Evolutionary conservation across 495 filamentous ascomycete species (phyloP), one percentile per base, ranked within the genome.

Genomic region (Aspergillus nanangensis): DNA sequence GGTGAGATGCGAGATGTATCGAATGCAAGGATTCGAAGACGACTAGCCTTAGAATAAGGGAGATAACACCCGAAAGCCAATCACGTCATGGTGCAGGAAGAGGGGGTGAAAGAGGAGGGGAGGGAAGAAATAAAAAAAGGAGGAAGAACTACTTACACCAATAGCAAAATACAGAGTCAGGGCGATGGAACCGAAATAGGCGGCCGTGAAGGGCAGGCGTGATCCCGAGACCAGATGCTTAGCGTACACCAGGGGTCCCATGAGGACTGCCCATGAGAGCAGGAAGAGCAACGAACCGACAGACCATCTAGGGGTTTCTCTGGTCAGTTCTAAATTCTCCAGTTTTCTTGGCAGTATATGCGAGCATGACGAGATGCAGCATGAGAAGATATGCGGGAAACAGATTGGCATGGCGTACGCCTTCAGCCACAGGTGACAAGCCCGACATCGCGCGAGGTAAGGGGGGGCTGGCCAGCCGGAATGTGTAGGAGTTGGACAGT

Each of bases 121-220:
- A 20, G 20, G 19, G 15, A 27, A 41, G 19, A 46, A 9, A 32
- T 14, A 38, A 32, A 41, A 45, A 19, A 18, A 47, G 20, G 45
- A 59, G 41, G 49, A 43, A 29, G 31, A 35, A 48, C 38, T 35
- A 88, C 90, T 78, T 80, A 96, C 93, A 45, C 86, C 86, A 51
- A 96, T 73, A 14, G 91, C 83, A 67, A 95, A 96, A 66, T 90
- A 95, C 25, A 98, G 71, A 4, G 93, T 96, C 58, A 96, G 63
- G 2, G 70, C 83, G 52, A 98, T 95, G 32, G 88, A 94, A 32
- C 92, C 93, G 72, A 98, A 96, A 75, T 98, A 98, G 21, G 90
- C 88, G 39, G 90, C 90, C 15, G 93, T 96, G 62, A 98, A 98
- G 9, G 94, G 93, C 41, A 98, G 67, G 50, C 93, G 80, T 48